Evolutionary conservation across 169 alveolate species (phyloP).

Genomic region (Eimeria falciformis): DNA sequence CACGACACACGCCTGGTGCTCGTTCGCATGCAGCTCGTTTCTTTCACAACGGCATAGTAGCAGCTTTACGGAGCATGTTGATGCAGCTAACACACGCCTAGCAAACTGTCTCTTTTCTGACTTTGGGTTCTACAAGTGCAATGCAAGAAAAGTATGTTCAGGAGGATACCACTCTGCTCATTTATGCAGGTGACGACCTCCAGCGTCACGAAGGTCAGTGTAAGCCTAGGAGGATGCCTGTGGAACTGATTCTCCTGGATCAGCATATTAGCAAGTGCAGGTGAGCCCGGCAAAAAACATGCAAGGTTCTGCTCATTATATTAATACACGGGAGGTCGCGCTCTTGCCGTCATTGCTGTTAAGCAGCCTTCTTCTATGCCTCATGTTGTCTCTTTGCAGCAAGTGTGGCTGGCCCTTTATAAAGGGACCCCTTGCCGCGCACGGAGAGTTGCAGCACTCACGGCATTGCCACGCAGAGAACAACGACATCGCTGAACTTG

Average conservation of each 20-base stretch:
- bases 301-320: neutral
- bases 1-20: no score
- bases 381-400: neutral
- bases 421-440: constrained; percentile 59
- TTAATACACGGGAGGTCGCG: neutral
- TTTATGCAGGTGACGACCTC: constrained; percentile 11
- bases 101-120: no score
- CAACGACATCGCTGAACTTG: constrained; percentile 51
- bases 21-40: no score
- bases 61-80: no score
- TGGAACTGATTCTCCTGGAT: constrained; percentile 25
- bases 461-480: constrained; percentile 65
- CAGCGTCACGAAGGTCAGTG: constrained; percentile 51
- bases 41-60: no score
- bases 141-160: no score
- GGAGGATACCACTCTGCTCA: neutral
- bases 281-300: neutral
- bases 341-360: neutral
- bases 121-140: no score
- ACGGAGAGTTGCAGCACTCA: constrained; percentile 38
- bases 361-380: neutral
- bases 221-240: constrained; percentile 16
- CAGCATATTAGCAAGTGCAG: constrained; percentile 33
- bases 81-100: no score
- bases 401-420: constrained; percentile 33